These are phyloP conservation scores for Fagopyrum tataricum DNA, from an alignment of 148 eudicot genomes.

Conservation along the genomic window DNA sequence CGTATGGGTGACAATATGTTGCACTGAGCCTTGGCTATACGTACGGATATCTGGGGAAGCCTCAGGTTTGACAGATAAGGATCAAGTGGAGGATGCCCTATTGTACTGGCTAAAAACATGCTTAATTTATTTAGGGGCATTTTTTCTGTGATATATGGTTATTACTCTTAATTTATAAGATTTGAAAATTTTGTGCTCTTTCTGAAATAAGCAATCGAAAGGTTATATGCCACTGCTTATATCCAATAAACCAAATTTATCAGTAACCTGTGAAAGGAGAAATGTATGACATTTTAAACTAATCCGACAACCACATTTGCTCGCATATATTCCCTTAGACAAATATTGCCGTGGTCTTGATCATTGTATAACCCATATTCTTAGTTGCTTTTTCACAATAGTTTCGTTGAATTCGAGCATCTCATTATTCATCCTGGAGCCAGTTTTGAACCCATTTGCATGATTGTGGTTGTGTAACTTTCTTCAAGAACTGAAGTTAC, in stretches of 20 bases:
- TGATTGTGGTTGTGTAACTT: not conserved
- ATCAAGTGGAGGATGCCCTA: too few species aligned
- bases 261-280: not conserved
- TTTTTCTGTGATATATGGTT: too few species aligned
- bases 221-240: not conserved
- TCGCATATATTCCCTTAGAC: not conserved
- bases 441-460: not conserved
- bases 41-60: not conserved
- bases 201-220: not conserved
- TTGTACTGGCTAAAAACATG: too few species aligned
- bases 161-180: too few species aligned
- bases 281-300: not conserved
- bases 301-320: not conserved
- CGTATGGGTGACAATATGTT: not conserved
- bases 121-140: too few species aligned
- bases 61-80: not conserved
- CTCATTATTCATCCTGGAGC: not conserved
- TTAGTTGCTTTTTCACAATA: not conserved
- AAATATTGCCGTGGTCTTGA: not conserved
- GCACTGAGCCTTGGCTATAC: not conserved
- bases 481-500: not conserved
- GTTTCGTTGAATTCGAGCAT: not conserved
- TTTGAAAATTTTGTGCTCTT: not conserved
- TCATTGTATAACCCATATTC: not conserved
- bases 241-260: not conserved